phyloP scores from a whole-genome alignment of 2,329 filamentous ascomycete species.

The Nothophoma quercina region DNA sequence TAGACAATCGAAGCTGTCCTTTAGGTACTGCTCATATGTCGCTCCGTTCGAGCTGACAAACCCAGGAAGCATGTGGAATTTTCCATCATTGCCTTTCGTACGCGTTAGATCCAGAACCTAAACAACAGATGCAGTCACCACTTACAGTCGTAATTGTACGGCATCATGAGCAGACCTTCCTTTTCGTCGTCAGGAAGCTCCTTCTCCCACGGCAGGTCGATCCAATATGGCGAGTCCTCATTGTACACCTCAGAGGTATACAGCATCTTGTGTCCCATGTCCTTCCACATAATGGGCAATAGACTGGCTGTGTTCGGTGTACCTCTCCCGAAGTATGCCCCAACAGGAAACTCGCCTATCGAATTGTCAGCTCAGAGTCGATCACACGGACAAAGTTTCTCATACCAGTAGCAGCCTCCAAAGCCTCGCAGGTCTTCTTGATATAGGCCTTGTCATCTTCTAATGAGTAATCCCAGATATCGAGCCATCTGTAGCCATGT shows the following conservation, averaged over 20 bases:
- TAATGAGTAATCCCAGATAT: slow-evolving; percentile 56
- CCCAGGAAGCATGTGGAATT: slow-evolving; percentile 15
- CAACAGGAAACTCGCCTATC: slow-evolving; percentile 54
- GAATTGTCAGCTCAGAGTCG: slow-evolving; percentile 56
- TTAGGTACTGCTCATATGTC: slow-evolving; percentile 36
- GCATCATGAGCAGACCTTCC: background rate
- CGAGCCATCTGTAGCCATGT: slow-evolving; percentile 61
- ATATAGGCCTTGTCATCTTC: slow-evolving; percentile 60
- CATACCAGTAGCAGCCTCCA: slow-evolving; percentile 49
- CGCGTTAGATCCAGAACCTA: background rate
- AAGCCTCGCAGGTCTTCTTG: slow-evolving; percentile 51
- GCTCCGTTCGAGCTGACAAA: slow-evolving; percentile 3
- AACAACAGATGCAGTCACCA: no score
- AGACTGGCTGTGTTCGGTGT: slow-evolving; percentile 59
- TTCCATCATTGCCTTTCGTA: background rate
- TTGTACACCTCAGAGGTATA: slow-evolving; percentile 62
- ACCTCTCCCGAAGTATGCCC: slow-evolving; percentile 60
- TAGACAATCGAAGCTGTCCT: slow-evolving; percentile 62
- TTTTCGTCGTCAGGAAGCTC: slow-evolving; percentile 53
- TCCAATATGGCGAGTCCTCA: slow-evolving; percentile 65
- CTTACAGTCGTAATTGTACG: slow-evolving; percentile 33
- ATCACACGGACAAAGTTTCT: no score
- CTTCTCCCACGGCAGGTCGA: slow-evolving; percentile 60
- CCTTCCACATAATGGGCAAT: slow-evolving; percentile 59
- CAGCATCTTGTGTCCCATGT: slow-evolving; percentile 58